Evolutionary conservation across 495 filamentous ascomycete genomes (phyloP).

Genomic region (Penicillium chermesinum): DNA sequence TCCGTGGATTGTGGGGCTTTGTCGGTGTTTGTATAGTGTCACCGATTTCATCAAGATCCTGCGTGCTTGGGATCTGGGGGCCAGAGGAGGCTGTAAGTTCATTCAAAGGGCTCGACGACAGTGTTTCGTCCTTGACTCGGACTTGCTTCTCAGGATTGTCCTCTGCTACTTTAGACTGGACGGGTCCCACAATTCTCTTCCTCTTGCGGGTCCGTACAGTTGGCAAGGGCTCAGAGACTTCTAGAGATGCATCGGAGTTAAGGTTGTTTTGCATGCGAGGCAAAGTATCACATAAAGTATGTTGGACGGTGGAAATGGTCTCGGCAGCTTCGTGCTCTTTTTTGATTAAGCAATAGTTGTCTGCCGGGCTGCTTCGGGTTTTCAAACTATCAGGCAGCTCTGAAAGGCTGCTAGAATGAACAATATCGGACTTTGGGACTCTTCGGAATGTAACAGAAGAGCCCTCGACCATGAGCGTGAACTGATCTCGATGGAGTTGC

Average conservation of each 20-base stretch:
- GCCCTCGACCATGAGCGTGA: constrained; percentile 25
- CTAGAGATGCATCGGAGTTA: constrained; percentile 29
- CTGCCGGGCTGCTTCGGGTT: background rate
- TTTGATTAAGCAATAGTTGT: background rate
- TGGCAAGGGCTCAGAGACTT: constrained; percentile 29
- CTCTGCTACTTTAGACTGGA: background rate
- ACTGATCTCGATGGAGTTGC: constrained; percentile 25
- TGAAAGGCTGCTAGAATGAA: background rate
- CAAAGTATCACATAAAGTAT: background rate
- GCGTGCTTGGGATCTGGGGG: constrained; percentile 38
- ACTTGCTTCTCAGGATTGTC: constrained; percentile 14
- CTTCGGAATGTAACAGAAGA: constrained; percentile 23
- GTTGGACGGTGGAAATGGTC: background rate
- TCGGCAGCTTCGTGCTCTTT: background rate
- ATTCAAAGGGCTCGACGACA: constrained; percentile 35
- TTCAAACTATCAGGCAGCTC: background rate
- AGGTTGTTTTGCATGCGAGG: background rate
- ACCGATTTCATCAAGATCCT: constrained; percentile 71
- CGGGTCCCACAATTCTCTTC: constrained; percentile 11
- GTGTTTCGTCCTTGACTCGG: constrained; percentile 27
- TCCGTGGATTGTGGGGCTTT: constrained; percentile 41
- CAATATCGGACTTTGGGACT: constrained; percentile 2
- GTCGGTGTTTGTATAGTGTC: constrained; percentile 57
- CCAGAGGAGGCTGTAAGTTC: constrained; percentile 14
- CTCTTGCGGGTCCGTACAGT: constrained; percentile 21